Base-by-base conservation (phyloP, 257 asterid species). In the Solanum dulcamara region DNA sequence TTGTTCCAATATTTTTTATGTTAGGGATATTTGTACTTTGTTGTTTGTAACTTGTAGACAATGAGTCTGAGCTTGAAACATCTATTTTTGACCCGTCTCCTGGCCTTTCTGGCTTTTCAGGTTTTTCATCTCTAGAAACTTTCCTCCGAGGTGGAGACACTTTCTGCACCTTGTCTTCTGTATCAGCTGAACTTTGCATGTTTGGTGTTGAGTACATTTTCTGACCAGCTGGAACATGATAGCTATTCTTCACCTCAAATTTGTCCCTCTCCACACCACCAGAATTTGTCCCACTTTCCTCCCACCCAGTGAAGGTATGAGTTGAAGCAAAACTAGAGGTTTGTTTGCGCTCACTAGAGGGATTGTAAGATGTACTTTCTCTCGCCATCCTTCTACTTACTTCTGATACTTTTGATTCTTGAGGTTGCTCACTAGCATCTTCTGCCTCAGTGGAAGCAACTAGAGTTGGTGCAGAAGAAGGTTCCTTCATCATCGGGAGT, bases 61-160 rank as follows among this genome's bases (percentile, higher is more conserved):
- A 62, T 55, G 83, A 60, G 88, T 93, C 97, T 26, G 86, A 35
- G 86, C 83, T 86, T 57, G 88, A 85, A 35, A 53, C 86, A 59
- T 94, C 99, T 84, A 87, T 95, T 85, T 89, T 92, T 8, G 84
- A 86, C 82, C 91, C 88, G 81, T 57, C 87, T 55, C 86, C 96
- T 67, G 80, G 84, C 88, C 87, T 92, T 81, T 96, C 99, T 77
- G 80, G 82, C 88, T 87, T 92, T 81, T 94, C 98, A 48, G 87
- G 81, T 87, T 88, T 92, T 64, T 96, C 98, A 37, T 93, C 98
- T 87, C 91, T 91, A 85, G 85, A 88, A 86, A 91, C 88, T 88
- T 90, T 95, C 86, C 86, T 92, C 85, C 91, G 88, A 84, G 97
- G 93, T 26, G 99, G 94, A 80, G 99, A 95, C 22, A 89, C 94